phyloP scores from a whole-genome alignment of 2,329 filamentous ascomycete species.

The Cadophora malorum region DNA sequence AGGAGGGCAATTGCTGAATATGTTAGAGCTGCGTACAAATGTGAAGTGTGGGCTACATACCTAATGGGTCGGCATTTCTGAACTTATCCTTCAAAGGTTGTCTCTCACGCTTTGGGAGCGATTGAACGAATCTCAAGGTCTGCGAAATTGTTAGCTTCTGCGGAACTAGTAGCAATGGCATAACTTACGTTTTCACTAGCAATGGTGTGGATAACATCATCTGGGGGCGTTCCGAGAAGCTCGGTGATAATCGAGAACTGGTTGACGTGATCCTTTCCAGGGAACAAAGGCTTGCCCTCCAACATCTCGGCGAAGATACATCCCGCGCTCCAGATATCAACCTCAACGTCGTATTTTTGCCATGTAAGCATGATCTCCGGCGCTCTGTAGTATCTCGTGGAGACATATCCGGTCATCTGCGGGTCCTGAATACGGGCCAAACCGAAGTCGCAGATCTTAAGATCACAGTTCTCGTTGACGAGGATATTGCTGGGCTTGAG shows the following conservation, averaged over 20 bases:
- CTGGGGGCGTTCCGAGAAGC: slow-evolving; percentile 91
- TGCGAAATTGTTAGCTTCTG: slow-evolving; percentile 49
- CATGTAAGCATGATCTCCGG: slow-evolving; percentile 99
- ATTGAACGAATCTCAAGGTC: slow-evolving; percentile 97
- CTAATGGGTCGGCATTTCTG: slow-evolving; percentile 87
- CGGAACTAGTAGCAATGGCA: too few species aligned
- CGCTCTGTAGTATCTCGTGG: slow-evolving; percentile 96
- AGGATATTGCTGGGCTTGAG: slow-evolving; percentile 99
- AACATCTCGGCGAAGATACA: slow-evolving; percentile 99
- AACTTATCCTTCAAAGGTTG: slow-evolving; percentile 89
- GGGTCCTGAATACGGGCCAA: slow-evolving; percentile 97
- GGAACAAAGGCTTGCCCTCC: slow-evolving; percentile 96
- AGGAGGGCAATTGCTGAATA: slow-evolving; percentile 83
- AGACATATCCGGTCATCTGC: slow-evolving; percentile 99
- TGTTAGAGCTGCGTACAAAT: slow-evolving; percentile 40
- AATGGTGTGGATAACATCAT: slow-evolving; percentile 98
- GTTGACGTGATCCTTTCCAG: slow-evolving; percentile 98
- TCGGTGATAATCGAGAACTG: slow-evolving; percentile 99
- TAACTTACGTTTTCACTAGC: slow-evolving; percentile 90
- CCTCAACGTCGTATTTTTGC: slow-evolving; percentile 99
- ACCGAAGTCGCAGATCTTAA: slow-evolving; percentile 99
- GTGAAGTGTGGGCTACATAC: slow-evolving; percentile 52
- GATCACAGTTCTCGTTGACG: slow-evolving; percentile 98
- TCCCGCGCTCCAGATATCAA: slow-evolving; percentile 98
- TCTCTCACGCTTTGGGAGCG: slow-evolving; percentile 90